phyloP scores from a whole-genome alignment of 2,329 filamentous ascomycete species.

The Zopfia rhizophila region DNA sequence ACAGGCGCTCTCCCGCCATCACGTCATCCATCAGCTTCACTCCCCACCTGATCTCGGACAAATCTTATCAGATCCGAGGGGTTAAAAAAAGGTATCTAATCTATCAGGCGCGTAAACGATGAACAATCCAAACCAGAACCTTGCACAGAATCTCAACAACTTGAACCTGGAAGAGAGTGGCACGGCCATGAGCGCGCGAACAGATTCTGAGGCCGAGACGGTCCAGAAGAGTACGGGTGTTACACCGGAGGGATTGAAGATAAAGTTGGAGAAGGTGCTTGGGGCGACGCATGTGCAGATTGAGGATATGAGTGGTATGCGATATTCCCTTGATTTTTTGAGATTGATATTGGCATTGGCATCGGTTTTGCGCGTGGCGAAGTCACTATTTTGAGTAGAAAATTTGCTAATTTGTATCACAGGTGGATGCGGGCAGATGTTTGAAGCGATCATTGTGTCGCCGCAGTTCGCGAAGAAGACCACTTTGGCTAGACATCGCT shows the following conservation, averaged over 20 bases:
- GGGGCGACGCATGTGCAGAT: slow-evolving; percentile 84
- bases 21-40: slow-evolving; percentile 21
- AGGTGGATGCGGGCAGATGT: slow-evolving; percentile 78
- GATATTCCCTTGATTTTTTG: slow-evolving; percentile 2
- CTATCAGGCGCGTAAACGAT: slow-evolving; percentile 18
- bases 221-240: slow-evolving; percentile 68
- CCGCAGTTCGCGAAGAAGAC: slow-evolving; percentile 63
- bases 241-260: slow-evolving; percentile 76
- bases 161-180: slow-evolving; percentile 31
- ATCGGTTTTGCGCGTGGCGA: neutral
- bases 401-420: slow-evolving; percentile 26
- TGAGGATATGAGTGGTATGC: slow-evolving; percentile 86
- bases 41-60: neutral
- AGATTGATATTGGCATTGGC: neutral
- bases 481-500: slow-evolving; percentile 83
- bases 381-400: slow-evolving; percentile 3
- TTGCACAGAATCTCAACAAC: slow-evolving; percentile 44
- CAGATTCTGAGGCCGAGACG: slow-evolving; percentile 59
- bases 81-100: too few relatives aligned
- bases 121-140: slow-evolving; percentile 49
- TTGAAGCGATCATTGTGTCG: slow-evolving; percentile 73
- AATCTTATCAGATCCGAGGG: slow-evolving; percentile 50
- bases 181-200: slow-evolving; percentile 59
- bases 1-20: slow-evolving; percentile 8
- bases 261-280: slow-evolving; percentile 75